Percentiles rank a stretch among this genome's conserved stretches.
Evolutionary conservation across 257 asterid genomes (phyloP).

Genomic region (Henckelia pumila): DNA sequence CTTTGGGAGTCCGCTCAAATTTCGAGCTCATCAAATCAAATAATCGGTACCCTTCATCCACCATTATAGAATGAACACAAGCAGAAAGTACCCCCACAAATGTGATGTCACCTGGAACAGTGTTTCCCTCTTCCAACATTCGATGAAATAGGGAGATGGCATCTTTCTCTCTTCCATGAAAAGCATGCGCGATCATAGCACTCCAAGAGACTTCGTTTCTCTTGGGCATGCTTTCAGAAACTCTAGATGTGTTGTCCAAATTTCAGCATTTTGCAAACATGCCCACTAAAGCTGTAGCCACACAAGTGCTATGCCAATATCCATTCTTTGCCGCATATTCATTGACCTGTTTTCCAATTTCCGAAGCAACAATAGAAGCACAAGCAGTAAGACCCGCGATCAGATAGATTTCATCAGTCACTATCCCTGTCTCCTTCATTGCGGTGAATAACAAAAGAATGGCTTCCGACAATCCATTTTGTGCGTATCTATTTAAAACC

Average conservation of each 20-base stretch:
- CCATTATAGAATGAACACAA: constrained; percentile 86
- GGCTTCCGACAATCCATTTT: constrained; percentile 75
- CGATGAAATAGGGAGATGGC: constrained; percentile 63
- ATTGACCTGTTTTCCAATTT: constrained; percentile 59
- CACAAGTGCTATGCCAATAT: constrained; percentile 52
- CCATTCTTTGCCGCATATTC: constrained; percentile 59
- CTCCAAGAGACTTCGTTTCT: constrained; percentile 88
- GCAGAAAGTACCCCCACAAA: no score
- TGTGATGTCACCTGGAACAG: no score
- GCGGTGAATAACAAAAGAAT: constrained; percentile 55
- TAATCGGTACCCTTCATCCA: constrained; percentile 58
- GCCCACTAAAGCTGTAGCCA: constrained; percentile 75
- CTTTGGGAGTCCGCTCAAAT: constrained; percentile 64
- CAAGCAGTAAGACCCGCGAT: constrained; percentile 79
- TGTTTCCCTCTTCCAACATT: constrained; percentile 52
- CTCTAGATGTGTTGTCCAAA: constrained; percentile 50
- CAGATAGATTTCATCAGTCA: constrained; percentile 67
- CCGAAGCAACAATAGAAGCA: constrained; percentile 80
- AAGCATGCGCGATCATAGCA: constrained; percentile 84
- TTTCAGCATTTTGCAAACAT: constrained; percentile 87
- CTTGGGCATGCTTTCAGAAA: constrained; percentile 57
- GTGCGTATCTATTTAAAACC: constrained; percentile 60
- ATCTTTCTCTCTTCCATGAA: constrained; percentile 61
- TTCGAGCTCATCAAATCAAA: constrained; percentile 62
- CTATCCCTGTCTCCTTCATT: constrained; percentile 62